Evolutionary conservation across 2,329 filamentous ascomycete genomes (phyloP).

Genomic region (Aspergillus sojae): DNA sequence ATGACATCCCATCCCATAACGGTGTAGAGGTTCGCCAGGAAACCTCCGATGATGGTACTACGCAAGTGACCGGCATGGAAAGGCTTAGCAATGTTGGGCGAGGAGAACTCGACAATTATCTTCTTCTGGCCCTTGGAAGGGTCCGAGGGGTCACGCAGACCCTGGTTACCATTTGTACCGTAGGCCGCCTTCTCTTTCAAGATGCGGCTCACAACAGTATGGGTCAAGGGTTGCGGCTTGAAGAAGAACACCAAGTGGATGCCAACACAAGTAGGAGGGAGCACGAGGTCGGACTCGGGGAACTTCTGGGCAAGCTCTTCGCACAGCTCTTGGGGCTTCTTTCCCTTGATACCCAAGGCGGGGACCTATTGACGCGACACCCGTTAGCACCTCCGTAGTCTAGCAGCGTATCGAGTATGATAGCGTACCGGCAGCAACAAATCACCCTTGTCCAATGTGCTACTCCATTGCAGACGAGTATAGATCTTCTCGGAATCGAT

Average conservation of each 20-base stretch:
- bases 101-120: constrained; percentile 67
- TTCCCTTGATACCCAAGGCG: constrained; percentile 51
- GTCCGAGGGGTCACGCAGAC: constrained; percentile 61
- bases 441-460: constrained; percentile 51
- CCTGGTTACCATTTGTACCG: constrained; percentile 62
- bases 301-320: constrained; percentile 60
- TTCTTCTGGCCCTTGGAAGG: constrained; percentile 60
- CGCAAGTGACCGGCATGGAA: constrained; percentile 68
- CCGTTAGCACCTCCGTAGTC: constrained; percentile 15
- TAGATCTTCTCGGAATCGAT: constrained; percentile 46
- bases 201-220: constrained; percentile 62
- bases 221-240: constrained; percentile 58
- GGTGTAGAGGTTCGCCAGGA: constrained; percentile 64
- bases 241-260: constrained; percentile 69
- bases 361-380: constrained; percentile 35
- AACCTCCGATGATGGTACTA: constrained; percentile 69
- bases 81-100: constrained; percentile 68
- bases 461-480: constrained; percentile 47
- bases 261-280: constrained; percentile 58
- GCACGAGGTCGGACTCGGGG: constrained; percentile 60
- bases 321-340: constrained; percentile 60
- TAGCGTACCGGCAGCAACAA: constrained; percentile 45
- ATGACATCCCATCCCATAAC: constrained; percentile 64
- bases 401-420: not conserved
- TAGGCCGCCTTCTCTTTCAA: constrained; percentile 59